These are phyloP conservation scores for Venturia pyrina DNA, from an alignment of 2,329 filamentous ascomycete species.

Conservation along the genomic window DNA sequence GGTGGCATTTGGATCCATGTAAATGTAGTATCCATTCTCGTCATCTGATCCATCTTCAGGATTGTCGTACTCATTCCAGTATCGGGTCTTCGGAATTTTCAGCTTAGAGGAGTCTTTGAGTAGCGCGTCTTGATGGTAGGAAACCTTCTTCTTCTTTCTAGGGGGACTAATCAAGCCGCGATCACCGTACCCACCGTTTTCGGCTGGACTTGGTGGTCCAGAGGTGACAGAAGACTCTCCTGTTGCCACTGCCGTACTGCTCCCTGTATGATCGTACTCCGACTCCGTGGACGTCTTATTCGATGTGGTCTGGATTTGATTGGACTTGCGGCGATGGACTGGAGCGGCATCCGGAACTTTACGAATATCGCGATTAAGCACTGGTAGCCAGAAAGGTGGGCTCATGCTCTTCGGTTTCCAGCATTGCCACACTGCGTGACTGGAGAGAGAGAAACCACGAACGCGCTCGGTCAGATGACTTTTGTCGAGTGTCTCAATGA, in stretches of 20 bases:
- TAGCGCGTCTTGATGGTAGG: background rate
- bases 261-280: conserved; percentile 5
- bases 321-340: background rate
- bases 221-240: conserved; percentile 9
- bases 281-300: conserved; percentile 2
- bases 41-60: conserved; percentile 55
- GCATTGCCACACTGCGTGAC: conserved; percentile 41
- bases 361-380: conserved; percentile 41
- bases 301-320: background rate
- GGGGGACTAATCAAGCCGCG: background rate
- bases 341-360: conserved; percentile 36
- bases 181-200: background rate
- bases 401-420: conserved; percentile 35
- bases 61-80: conserved; percentile 85
- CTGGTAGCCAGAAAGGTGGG: conserved; percentile 36
- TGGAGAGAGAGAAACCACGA: conserved; percentile 43
- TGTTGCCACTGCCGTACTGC: conserved; percentile 6
- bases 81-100: conserved; percentile 25
- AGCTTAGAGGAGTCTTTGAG: background rate
- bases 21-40: conserved; percentile 57
- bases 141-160: background rate
- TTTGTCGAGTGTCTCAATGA: conserved; percentile 35
- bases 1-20: conserved; percentile 57
- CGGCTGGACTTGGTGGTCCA: conserved; percentile 3
- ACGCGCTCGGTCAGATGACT: conserved; percentile 42